phyloP scores from a whole-genome alignment of 2,329 filamentous ascomycete species.

The Emmonsiellopsis sp. region DNA sequence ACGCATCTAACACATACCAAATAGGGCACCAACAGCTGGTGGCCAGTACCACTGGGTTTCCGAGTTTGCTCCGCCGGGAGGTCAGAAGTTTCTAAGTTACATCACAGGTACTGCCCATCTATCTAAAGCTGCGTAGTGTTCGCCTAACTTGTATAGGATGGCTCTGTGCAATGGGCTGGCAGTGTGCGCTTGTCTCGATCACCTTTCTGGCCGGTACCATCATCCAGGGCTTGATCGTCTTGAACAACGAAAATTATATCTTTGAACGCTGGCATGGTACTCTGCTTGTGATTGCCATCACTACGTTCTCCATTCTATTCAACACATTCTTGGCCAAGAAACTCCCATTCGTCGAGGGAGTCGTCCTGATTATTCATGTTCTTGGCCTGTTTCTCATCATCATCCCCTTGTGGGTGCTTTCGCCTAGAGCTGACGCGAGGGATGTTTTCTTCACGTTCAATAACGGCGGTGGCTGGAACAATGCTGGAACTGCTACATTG shows the following conservation, averaged over 20 bases:
- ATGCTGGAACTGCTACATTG: conserved; percentile 27
- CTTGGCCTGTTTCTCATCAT: conserved; percentile 34
- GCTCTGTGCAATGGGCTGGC: conserved; percentile 37
- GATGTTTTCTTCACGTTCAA: conserved; percentile 33
- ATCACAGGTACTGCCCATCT: conserved; percentile 23
- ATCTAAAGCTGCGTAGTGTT: neutral
- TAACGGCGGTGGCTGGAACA: conserved; percentile 33
- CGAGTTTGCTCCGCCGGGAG: conserved; percentile 33
- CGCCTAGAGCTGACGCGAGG: conserved; percentile 26
- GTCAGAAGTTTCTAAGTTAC: conserved; percentile 37
- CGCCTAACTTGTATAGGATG: conserved; percentile 22
- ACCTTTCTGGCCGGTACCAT: conserved; percentile 36
- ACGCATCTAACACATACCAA: neutral
- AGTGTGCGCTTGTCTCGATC: conserved; percentile 35
- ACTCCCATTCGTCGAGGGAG: conserved; percentile 29
- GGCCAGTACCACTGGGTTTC: conserved; percentile 35
- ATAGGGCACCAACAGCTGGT: conserved; percentile 32
- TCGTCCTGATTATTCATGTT: conserved; percentile 34
- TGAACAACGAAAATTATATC: conserved; percentile 34
- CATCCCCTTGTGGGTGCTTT: conserved; percentile 33
- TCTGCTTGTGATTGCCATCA: conserved; percentile 33
- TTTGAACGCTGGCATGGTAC: conserved; percentile 37
- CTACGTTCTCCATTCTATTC: conserved; percentile 30
- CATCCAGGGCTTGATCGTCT: conserved; percentile 36
- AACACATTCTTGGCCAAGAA: conserved; percentile 33